Percentiles rank a stretch among this genome's conserved stretches.
Conservation (phyloP, 768 basidiomycete genomes). For the Galerina sulciceps region DNA sequence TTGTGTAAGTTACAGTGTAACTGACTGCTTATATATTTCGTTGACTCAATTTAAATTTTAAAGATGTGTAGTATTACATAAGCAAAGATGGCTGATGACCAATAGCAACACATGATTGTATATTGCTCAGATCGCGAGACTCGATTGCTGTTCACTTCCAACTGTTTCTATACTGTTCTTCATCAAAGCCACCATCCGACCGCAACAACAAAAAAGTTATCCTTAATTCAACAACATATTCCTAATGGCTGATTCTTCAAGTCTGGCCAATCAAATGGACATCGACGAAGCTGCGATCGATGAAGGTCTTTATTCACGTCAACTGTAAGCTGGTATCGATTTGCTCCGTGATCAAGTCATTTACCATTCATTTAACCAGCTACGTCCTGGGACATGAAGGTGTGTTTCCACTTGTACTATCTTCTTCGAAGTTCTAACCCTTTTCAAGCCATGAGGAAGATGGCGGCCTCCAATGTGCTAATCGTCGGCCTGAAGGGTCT, state of each 20-base stretch:
- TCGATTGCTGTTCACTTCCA: slow-evolving; percentile 8
- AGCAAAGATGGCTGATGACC: slow-evolving; percentile 24
- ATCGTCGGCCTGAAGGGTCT: slow-evolving; percentile 91
- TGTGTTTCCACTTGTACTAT: slow-evolving; percentile 29
- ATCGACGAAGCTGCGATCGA: slow-evolving; percentile 89
- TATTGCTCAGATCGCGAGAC: slow-evolving; percentile 22
- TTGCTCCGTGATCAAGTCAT: neutral
- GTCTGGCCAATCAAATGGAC: slow-evolving; percentile 66
- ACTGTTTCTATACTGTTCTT: slow-evolving; percentile 1
- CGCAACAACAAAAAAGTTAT: slow-evolving; percentile 12
- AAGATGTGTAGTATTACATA: too few relatives aligned
- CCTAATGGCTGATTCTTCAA: slow-evolving; percentile 42
- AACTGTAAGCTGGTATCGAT: slow-evolving; percentile 64
- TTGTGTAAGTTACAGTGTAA: too few relatives aligned
- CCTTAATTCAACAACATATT: neutral
- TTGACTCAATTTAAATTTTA: neutral
- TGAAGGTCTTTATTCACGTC: slow-evolving; percentile 92
- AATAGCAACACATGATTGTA: slow-evolving; percentile 22
- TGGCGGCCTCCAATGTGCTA: slow-evolving; percentile 95
- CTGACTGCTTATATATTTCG: neutral
- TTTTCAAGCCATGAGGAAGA: slow-evolving; percentile 95
- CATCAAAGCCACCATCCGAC: slow-evolving; percentile 2
- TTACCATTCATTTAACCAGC: slow-evolving; percentile 30
- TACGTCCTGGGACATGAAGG: slow-evolving; percentile 98
- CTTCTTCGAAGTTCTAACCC: slow-evolving; percentile 3